Percentiles rank a stretch among this genome's conserved stretches.
These are phyloP conservation scores for Camelina laxa DNA, from an alignment of 345 rosid species.

Conservation along the genomic window DNA sequence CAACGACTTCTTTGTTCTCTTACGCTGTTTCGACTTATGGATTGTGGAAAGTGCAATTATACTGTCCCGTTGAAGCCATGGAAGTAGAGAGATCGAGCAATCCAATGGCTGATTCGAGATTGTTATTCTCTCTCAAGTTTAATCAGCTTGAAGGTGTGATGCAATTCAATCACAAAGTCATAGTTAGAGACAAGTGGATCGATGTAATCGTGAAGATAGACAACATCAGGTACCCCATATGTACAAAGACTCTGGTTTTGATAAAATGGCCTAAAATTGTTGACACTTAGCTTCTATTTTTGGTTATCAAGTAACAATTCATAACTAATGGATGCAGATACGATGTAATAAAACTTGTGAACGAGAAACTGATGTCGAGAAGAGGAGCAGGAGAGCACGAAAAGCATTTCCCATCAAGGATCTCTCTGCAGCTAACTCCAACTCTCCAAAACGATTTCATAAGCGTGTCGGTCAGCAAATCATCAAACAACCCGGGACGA, in stretches of 20 bases:
- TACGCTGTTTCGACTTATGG: slow-evolving; percentile 65
- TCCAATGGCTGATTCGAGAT: slow-evolving; percentile 54
- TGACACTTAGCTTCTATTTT: no score
- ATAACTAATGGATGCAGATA: slow-evolving; percentile 48
- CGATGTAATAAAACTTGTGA: slow-evolving; percentile 59
- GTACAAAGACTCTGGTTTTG: not conserved
- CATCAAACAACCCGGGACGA: slow-evolving; percentile 65
- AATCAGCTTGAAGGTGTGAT: slow-evolving; percentile 91
- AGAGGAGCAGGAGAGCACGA: slow-evolving; percentile 73
- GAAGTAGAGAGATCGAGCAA: slow-evolving; percentile 61
- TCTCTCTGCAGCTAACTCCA: slow-evolving; percentile 73
- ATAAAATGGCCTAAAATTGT: not conserved
- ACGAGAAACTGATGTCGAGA: slow-evolving; percentile 60
- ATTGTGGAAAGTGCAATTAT: slow-evolving; percentile 82
- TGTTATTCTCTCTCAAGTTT: slow-evolving; percentile 72
- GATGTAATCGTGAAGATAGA: slow-evolving; percentile 66
- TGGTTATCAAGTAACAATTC: not conserved
- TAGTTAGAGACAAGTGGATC: slow-evolving; percentile 61
- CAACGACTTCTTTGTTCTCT: slow-evolving; percentile 65
- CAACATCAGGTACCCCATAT: slow-evolving; percentile 55
- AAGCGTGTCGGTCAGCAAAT: slow-evolving; percentile 80
- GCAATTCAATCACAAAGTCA: slow-evolving; percentile 68
- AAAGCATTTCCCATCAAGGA: slow-evolving; percentile 86
- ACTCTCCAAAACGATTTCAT: slow-evolving; percentile 65
- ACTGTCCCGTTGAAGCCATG: slow-evolving; percentile 89